Conservation (phyloP, 306 rosid genomes). For the Crataegus laevigata region DNA sequence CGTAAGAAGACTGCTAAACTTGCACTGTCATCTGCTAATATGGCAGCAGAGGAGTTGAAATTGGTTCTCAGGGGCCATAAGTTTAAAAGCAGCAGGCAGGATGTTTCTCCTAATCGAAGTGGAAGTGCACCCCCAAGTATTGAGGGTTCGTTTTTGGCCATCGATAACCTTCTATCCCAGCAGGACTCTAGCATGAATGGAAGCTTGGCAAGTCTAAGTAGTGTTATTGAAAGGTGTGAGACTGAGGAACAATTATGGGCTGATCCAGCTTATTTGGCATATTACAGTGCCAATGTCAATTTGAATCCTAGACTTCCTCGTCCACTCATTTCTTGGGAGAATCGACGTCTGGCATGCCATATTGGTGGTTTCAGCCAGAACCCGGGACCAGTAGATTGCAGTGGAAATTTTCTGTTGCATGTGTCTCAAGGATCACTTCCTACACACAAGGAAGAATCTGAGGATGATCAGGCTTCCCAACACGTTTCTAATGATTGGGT, state of each 20-base stretch:
- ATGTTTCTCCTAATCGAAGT: constrained; percentile 58
- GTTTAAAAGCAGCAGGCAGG: constrained; percentile 33
- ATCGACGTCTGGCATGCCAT: constrained; percentile 34
- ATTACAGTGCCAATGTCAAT: constrained; percentile 53
- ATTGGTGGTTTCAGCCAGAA: constrained; percentile 46
- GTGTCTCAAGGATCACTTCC: constrained; percentile 48
- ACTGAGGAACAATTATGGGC: constrained; percentile 47
- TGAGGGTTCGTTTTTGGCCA: constrained; percentile 63
- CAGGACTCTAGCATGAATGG: constrained; percentile 29
- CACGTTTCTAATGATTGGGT: constrained; percentile 36
- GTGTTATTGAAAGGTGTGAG: constrained; percentile 38
- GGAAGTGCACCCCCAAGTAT: constrained; percentile 83
- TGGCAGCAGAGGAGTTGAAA: constrained; percentile 51
- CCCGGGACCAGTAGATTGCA: constrained; percentile 43
- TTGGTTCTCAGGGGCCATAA: constrained; percentile 44
- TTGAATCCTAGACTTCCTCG: constrained; percentile 75
- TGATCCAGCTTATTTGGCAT: constrained; percentile 55
- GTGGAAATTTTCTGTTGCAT: constrained; percentile 33
- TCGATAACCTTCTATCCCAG: constrained; percentile 39
- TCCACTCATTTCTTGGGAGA: constrained; percentile 61
- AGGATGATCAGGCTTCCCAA: constrained; percentile 54
- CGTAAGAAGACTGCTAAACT: constrained; percentile 36
- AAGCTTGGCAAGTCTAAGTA: constrained; percentile 36
- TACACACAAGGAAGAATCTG: constrained; percentile 63
- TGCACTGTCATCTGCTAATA: constrained; percentile 30